A percentile compares a stretch with the other conserved stretches of the same genome.
Conservation (phyloP, 1,284 basidiomycete genomes). For the Chiua sp. region DNA sequence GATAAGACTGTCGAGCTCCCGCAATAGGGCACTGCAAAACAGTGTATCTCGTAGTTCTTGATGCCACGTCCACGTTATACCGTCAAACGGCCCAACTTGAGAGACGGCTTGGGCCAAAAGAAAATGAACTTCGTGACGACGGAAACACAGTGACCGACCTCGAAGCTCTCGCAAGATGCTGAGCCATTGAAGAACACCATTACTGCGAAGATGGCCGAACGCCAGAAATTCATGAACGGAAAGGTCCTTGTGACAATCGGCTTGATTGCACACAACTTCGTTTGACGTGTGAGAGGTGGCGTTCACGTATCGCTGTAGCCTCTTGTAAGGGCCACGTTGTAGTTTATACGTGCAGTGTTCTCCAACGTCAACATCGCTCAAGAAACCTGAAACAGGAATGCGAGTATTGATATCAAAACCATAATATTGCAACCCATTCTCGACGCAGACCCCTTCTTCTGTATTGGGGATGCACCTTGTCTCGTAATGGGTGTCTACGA, state of each 20-base stretch:
- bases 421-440: constrained; percentile 36
- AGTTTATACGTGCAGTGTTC: constrained; percentile 37
- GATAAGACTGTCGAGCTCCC: constrained; percentile 37
- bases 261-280: constrained; percentile 44
- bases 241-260: constrained; percentile 40
- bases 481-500: constrained; percentile 39
- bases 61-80: constrained; percentile 37
- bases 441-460: constrained; percentile 28
- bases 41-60: constrained; percentile 26
- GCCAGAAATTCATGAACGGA: constrained; percentile 49
- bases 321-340: constrained; percentile 35
- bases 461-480: constrained; percentile 28
- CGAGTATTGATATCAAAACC: constrained; percentile 13
- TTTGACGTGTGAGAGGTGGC: constrained; percentile 48
- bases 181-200: constrained; percentile 51
- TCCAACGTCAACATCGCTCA: constrained; percentile 20
- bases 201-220: constrained; percentile 49
- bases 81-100: constrained; percentile 43
- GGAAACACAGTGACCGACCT: constrained; percentile 42
- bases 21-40: constrained; percentile 41
- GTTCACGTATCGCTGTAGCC: constrained; percentile 41
- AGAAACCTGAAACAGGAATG: constrained; percentile 13
- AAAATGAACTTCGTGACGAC: constrained; percentile 42
- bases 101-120: constrained; percentile 47
- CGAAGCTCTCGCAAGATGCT: constrained; percentile 52